Evolutionary conservation across 2,329 filamentous ascomycete genomes (phyloP).

Genomic region (Diaporthe sp.): DNA sequence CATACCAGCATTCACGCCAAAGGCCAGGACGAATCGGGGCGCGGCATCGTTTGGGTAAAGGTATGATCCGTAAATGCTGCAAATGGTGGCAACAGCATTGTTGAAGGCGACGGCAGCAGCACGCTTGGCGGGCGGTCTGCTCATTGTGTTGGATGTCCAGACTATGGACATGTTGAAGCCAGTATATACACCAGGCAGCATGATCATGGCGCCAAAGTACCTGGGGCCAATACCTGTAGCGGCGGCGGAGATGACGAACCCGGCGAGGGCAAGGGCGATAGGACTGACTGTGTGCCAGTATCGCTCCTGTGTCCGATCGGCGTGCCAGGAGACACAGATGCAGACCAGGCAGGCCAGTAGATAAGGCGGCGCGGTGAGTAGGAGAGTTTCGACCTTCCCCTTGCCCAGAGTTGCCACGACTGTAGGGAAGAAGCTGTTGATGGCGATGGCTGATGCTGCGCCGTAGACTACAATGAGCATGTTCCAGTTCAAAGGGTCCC

Average conservation of each 20-base stretch:
- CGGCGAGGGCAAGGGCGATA: conserved; percentile 29
- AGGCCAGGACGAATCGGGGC: conserved; percentile 40
- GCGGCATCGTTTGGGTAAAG: conserved; percentile 39
- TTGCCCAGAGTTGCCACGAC: conserved; percentile 27
- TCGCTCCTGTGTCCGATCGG: conserved; percentile 32
- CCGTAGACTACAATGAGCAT: conserved; percentile 37
- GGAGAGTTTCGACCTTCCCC: neutral
- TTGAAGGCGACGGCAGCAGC: conserved; percentile 39
- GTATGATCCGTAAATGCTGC: conserved; percentile 42
- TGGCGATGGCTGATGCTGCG: conserved; percentile 36
- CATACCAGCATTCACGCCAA: conserved; percentile 41
- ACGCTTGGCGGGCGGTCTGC: conserved; percentile 38
- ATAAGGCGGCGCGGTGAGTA: conserved; percentile 21
- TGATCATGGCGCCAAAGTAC: conserved; percentile 38
- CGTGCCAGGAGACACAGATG: conserved; percentile 27
- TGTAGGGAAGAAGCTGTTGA: conserved; percentile 40
- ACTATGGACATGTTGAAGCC: conserved; percentile 41
- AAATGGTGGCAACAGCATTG: conserved; percentile 39
- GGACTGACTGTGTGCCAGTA: conserved; percentile 35
- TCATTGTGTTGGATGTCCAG: conserved; percentile 40
- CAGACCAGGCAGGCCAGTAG: conserved; percentile 4
- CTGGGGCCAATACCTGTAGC: conserved; percentile 27
- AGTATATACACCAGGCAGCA: conserved; percentile 40
- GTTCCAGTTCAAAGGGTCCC: conserved; percentile 39
- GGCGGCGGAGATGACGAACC: conserved; percentile 33